These are phyloP conservation scores for Rosa multiflora DNA, from an alignment of 306 rosid species.

Conservation along the genomic window DNA sequence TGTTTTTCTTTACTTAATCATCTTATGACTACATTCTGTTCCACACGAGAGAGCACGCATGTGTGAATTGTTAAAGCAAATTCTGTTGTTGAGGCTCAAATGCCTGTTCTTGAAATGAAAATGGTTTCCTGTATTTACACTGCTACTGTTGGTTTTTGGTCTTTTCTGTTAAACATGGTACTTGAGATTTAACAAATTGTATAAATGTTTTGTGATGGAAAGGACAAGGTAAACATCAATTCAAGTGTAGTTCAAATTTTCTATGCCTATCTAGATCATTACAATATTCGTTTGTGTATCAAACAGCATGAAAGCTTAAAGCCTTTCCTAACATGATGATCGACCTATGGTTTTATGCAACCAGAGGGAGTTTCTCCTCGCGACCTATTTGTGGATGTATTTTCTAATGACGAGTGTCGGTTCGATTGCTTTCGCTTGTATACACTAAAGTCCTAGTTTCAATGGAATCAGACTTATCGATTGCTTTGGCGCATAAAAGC, in stretches of 20 bases:
- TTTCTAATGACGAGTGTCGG: no score
- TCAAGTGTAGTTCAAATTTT: neutral
- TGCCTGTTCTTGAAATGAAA: constrained; percentile 29
- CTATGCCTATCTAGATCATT: neutral
- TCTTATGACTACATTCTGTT: constrained; percentile 19
- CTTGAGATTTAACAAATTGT: neutral
- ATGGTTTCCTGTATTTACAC: constrained; percentile 15
- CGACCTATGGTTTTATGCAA: no score
- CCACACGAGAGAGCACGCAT: constrained; percentile 24
- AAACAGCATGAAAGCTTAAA: neutral
- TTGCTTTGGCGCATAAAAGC: neutral
- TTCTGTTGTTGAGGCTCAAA: constrained; percentile 20
- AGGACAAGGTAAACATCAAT: neutral
- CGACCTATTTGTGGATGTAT: no score
- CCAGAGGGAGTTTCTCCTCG: no score
- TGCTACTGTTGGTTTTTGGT: no score
- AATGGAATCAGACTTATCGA: no score
- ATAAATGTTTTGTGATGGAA: neutral
- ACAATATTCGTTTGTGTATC: neutral
- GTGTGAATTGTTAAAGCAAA: constrained; percentile 31
- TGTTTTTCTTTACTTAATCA: constrained; percentile 1
- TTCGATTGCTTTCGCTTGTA: no score
- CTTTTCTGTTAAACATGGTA: neutral
- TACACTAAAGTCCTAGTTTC: no score
- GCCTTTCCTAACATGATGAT: neutral